Base-by-base conservation (phyloP, 805 yeast genomes). In the Starmerella stigmatis region DNA sequence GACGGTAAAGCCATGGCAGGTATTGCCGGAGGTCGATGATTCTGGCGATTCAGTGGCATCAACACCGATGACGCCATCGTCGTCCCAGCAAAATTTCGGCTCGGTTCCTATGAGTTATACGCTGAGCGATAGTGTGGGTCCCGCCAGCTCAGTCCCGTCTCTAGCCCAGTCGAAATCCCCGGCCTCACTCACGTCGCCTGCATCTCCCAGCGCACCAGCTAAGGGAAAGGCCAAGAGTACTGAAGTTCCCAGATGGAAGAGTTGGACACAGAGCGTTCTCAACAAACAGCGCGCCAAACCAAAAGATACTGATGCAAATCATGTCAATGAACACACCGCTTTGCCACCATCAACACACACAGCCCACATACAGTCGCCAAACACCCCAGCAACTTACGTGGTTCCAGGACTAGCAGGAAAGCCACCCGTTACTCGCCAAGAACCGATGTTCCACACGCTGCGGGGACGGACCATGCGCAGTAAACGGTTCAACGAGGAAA, bases 401-500 rank as follows among this genome's bases (percentile, higher is more conserved):
- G 17, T 17, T 25, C 31, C 26, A 7, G 41, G 41, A 19, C 33
- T 28, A 4, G 15, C 31, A 11, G 41, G 32, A 17, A 32, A 17
- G 17, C 33, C 41, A 2, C 41, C 31, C 3, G 25, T 16, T 13
- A 15, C 30, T 5, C 27, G 30, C 7, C 34, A 17, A 37, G 34
- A 35, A 31, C 43, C 46, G 6, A 38, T 52, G 53, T 47, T 44
- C 19, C 48, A 41, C 21, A 52, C 56, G 12, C 57, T 64, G 59
- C 54, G 68, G 20, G 66, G 62, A 43, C 66, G 62, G 44, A 70
- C 68, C 48, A 67, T 63, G 25, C 61, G 64, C 46, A 66, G 66
- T 46, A 57, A 67, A 15, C 61, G 62, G 22, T 86, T 88, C 62
- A 81, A 88, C 59, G 94, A 81, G 57, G 84, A 82, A 48, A 86